These are phyloP conservation scores for Boechera divaricarpa DNA, from an alignment of 345 rosid species.

Conservation along the genomic window DNA sequence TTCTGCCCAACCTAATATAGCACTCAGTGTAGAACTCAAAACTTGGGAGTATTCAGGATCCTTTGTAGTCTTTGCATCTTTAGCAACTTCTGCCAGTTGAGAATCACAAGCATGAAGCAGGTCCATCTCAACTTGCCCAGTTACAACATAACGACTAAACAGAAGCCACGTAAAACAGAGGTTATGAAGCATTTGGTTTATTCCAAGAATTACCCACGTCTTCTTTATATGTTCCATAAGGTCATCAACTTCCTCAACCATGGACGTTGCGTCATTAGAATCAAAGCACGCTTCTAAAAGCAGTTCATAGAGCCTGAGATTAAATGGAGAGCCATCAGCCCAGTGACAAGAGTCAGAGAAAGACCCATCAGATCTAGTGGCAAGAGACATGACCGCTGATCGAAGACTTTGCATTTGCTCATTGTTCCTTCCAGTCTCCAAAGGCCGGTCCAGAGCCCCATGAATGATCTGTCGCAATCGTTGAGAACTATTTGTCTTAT, in stretches of 20 bases:
- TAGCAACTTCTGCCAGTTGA: slow-evolving; percentile 86
- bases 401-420: slow-evolving; percentile 97
- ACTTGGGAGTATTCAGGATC: slow-evolving; percentile 86
- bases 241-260: slow-evolving; percentile 91
- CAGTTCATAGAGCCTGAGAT: slow-evolving; percentile 82
- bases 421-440: slow-evolving; percentile 91
- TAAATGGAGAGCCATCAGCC: slow-evolving; percentile 97
- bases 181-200: slow-evolving; percentile 84
- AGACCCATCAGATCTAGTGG: slow-evolving; percentile 87
- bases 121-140: slow-evolving; percentile 81
- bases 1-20: slow-evolving; percentile 96
- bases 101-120: slow-evolving; percentile 77
- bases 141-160: slow-evolving; percentile 79
- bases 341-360: slow-evolving; percentile 82
- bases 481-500: slow-evolving; percentile 69
- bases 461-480: slow-evolving; percentile 74
- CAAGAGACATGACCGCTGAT: slow-evolving; percentile 79
- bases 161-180: slow-evolving; percentile 93
- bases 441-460: slow-evolving; percentile 71
- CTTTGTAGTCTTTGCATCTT: slow-evolving; percentile 87
- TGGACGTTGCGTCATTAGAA: slow-evolving; percentile 63
- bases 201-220: slow-evolving; percentile 92
- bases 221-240: slow-evolving; percentile 97
- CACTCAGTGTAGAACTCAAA: slow-evolving; percentile 81
- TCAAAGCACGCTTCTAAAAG: slow-evolving; percentile 92